Conservation (phyloP, 2,329 filamentous ascomycete species). For the Apiospora saccharicola region DNA sequence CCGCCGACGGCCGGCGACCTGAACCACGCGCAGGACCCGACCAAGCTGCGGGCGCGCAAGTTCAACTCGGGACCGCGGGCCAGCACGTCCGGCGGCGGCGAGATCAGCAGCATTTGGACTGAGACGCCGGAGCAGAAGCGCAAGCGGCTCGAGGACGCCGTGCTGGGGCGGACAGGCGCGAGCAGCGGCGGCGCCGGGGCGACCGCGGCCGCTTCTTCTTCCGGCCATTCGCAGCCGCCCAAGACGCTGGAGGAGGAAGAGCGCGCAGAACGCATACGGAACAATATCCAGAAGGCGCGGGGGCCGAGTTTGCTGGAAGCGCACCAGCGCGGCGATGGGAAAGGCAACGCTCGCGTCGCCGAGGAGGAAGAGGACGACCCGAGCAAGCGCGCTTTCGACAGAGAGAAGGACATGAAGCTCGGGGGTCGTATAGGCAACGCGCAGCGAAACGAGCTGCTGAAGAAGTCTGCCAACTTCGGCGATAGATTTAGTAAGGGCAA, state of each 20-base stretch:
- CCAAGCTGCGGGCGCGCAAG: constrained; percentile 80
- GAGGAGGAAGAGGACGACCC: constrained; percentile 86
- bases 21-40: constrained; percentile 76
- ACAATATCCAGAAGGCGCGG: constrained; percentile 61
- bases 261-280: constrained; percentile 54
- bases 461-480: constrained; percentile 81
- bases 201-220: background rate
- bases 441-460: constrained; percentile 80
- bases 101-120: constrained; percentile 80
- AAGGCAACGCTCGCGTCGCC: constrained; percentile 38
- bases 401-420: constrained; percentile 90
- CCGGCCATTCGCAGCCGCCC: constrained; percentile 42
- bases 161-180: constrained; percentile 72
- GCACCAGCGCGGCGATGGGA: constrained; percentile 50
- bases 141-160: constrained; percentile 79
- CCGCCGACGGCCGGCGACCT: constrained; percentile 65
- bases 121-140: constrained; percentile 91
- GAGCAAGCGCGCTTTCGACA: constrained; percentile 86
- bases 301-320: constrained; percentile 67
- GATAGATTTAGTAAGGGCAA: constrained; percentile 82
- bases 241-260: constrained; percentile 64
- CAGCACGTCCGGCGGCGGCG: constrained; percentile 43
- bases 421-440: constrained; percentile 74
- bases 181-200: constrained; percentile 54
- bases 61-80: constrained; percentile 73